Conservation (phyloP, 176 grass and related monocot species). For the Stipa capillata region DNA sequence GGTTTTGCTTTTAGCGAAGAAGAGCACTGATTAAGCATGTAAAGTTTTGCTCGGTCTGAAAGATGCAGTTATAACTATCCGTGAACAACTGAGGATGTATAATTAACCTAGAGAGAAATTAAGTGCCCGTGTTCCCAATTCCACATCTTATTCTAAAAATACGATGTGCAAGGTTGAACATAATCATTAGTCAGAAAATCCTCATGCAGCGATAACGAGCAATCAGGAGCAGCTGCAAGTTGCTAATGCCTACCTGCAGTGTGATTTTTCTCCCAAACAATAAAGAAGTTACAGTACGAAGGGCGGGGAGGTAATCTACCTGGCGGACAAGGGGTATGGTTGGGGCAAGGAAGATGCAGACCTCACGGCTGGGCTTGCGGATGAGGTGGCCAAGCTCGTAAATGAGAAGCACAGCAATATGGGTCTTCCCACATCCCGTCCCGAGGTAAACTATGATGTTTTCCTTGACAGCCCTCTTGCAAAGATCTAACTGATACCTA, state of each 20-base stretch:
- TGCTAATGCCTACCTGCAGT: neutral
- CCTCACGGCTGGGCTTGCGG: slow-evolving; percentile 60
- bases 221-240: neutral
- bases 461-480: slow-evolving; percentile 60
- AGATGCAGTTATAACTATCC: no score
- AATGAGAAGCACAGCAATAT: slow-evolving; percentile 85
- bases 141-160: neutral
- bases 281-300: neutral
- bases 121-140: neutral
- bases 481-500: slow-evolving; percentile 86
- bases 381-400: slow-evolving; percentile 75
- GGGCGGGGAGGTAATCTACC: slow-evolving; percentile 36
- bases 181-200: neutral
- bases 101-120: neutral
- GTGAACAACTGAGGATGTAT: no score
- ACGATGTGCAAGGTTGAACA: no score
- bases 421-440: slow-evolving; percentile 93
- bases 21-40: neutral
- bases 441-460: slow-evolving; percentile 83
- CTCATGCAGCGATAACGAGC: neutral
- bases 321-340: slow-evolving; percentile 79
- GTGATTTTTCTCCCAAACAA: neutral
- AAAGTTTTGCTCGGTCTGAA: no score
- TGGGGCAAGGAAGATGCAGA: slow-evolving; percentile 84
- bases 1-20: neutral